Evolutionary conservation across 768 basidiomycete species (phyloP), one percentile per base, ranked within the genome.

Genomic region (Lentinus brumalis): DNA sequence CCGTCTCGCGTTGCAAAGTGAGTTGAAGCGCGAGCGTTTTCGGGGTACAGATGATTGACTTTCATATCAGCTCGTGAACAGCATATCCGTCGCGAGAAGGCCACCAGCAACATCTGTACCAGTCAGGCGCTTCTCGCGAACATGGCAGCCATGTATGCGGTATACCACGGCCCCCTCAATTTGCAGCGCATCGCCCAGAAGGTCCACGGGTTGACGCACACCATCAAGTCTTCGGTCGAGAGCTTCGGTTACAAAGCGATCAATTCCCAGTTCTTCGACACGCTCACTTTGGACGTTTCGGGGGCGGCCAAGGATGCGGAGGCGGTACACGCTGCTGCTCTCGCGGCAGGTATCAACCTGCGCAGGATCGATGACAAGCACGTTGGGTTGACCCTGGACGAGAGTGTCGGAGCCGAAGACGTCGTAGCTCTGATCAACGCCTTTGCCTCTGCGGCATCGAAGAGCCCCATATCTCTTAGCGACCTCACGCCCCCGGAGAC

Each of bases 91-190:
- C 91, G 96, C 21, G 96, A 99, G 74, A 98, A 95, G 78, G 96
- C 97, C 0, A 99, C 97, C 4, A 95, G 92, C 70, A 98, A 98
- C 71, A 97, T 99, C 60, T 99, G 97, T 73, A 99, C 97, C 6
- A 93, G 92, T 66, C 96, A 99, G 76, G 97, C 94, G 0, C 85
- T 99, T 16, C 89, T 99, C 30, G 97, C 97, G 18, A 99, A 99
- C 76, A 98, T 98, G 94, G 94, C 97, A 18, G 95, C 96, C 39
- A 98, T 99, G 96, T 95, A 94, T 71, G 95, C 95, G 6, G 86
- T 98, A 21, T 98, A 97, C 73, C 97, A 99, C 70, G 97, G 97
- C 11, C 91, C 97, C 0, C 81, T 79, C 46, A 95, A 96, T 59
- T 81, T 99, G 31, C 78, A 81, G 59, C 85, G 86, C 49, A 98